A percentile compares a stretch with the other conserved stretches of the same genome.
Conservation (phyloP, 1,139 yeast genomes). For the Williopsis jadinii region DNA sequence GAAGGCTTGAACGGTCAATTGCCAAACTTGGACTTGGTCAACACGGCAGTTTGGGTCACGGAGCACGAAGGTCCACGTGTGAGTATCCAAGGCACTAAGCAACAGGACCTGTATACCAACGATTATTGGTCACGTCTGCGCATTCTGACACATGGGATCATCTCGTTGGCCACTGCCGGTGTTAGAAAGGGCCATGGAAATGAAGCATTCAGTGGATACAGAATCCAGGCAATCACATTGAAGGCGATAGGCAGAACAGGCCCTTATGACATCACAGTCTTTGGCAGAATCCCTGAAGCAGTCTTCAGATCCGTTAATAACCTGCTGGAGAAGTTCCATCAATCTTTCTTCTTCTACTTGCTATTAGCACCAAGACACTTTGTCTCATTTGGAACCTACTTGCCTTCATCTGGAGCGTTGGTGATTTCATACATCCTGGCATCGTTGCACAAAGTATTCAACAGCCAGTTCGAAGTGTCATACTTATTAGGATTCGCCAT, state of each 20-base stretch:
- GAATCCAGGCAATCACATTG: conserved; percentile 83
- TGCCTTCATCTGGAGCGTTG: conserved; percentile 76
- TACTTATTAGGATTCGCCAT: conserved; percentile 21
- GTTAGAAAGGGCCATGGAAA: conserved; percentile 55
- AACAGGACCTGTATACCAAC: conserved; percentile 37
- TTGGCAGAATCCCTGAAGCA: conserved; percentile 87
- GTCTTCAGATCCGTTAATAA: conserved; percentile 86
- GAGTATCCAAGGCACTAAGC: conserved; percentile 55
- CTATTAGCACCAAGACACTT: conserved; percentile 71
- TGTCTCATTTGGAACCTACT: conserved; percentile 89
- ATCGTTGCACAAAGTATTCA: conserved; percentile 54
- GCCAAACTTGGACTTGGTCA: conserved; percentile 86
- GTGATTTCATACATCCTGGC: conserved; percentile 68
- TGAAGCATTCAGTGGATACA: conserved; percentile 95
- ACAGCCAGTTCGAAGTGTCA: conserved; percentile 22
- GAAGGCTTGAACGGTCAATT: conserved; percentile 93
- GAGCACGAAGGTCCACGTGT: conserved; percentile 70
- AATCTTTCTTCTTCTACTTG: conserved; percentile 89
- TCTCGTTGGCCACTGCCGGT: conserved; percentile 68
- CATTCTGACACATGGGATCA: conserved; percentile 58
- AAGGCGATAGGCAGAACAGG: conserved; percentile 44
- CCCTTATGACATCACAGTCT: conserved; percentile 72
- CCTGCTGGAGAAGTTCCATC: conserved; percentile 91
- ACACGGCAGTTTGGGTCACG: conserved; percentile 66
- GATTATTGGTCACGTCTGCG: conserved; percentile 45